These are phyloP conservation scores for Phyllosticta paracitricarpa DNA, from an alignment of 2,329 filamentous ascomycete genomes.

Conservation along the genomic window DNA sequence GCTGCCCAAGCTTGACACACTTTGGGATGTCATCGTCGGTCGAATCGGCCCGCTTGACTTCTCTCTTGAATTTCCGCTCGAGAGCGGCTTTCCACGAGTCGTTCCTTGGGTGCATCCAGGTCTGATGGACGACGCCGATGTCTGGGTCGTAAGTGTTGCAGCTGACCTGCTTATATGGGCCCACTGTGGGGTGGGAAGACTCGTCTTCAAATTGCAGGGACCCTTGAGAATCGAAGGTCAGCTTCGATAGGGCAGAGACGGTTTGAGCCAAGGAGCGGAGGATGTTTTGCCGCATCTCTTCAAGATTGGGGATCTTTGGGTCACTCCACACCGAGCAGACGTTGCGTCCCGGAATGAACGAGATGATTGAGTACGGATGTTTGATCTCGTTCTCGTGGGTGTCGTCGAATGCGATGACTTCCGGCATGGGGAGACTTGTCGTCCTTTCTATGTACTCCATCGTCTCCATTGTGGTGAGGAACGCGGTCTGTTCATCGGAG, in stretches of 20 bases:
- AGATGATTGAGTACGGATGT: constrained; percentile 16
- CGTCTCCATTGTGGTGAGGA: not conserved
- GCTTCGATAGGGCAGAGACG: constrained; percentile 10
- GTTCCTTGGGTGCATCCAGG: not conserved
- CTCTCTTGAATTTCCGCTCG: not conserved
- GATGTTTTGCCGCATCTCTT: constrained; percentile 12
- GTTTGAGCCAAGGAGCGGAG: constrained; percentile 12
- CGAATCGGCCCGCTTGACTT: not conserved
- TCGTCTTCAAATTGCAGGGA: constrained; percentile 9
- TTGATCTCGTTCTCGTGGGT: constrained; percentile 12
- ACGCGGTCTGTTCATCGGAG: not conserved
- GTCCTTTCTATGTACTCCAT: constrained; percentile 12
- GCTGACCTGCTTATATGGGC: not conserved
- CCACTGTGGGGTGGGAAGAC: not conserved
- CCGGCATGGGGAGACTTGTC: constrained; percentile 13
- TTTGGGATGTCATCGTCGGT: not conserved
- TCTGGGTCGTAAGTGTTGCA: not conserved
- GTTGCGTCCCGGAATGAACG: constrained; percentile 11
- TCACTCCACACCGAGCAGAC: constrained; percentile 5
- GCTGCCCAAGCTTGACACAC: not conserved
- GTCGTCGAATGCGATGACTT: constrained; percentile 13
- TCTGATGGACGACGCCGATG: not conserved
- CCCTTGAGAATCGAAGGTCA: constrained; percentile 13
- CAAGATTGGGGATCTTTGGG: not conserved
- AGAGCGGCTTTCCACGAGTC: not conserved